phyloP scores from a whole-genome alignment of 2,329 filamentous ascomycete genomes.

The Pseudogymnoascus destructans region DNA sequence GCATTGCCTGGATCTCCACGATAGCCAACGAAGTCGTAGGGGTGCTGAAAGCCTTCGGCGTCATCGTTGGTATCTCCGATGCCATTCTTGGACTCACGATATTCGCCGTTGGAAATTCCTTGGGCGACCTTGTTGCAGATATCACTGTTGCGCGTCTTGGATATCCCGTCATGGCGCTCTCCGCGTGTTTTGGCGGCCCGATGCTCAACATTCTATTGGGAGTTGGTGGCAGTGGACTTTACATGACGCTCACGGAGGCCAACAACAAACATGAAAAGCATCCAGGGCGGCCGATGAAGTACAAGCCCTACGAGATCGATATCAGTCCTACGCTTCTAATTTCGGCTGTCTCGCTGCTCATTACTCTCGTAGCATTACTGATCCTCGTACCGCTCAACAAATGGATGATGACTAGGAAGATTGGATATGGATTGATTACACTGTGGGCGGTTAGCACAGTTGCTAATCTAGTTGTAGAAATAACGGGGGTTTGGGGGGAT shows the following conservation, averaged over 20 bases:
- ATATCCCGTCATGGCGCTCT: constrained; percentile 89
- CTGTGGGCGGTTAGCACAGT: constrained; percentile 73
- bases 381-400: constrained; percentile 71
- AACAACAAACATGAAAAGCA: constrained; percentile 53
- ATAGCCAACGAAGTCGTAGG: constrained; percentile 94
- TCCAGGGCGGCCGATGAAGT: constrained; percentile 48
- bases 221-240: constrained; percentile 80
- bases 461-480: constrained; percentile 69
- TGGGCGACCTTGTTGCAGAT: constrained; percentile 88
- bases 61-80: constrained; percentile 86
- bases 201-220: constrained; percentile 96
- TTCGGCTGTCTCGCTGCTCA: constrained; percentile 67
- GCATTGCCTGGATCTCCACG: constrained; percentile 91
- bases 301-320: constrained; percentile 68
- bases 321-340: constrained; percentile 78
- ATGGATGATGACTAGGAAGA: constrained; percentile 71
- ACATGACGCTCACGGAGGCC: constrained; percentile 66
- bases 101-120: constrained; percentile 89
- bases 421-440: constrained; percentile 67
- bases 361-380: constrained; percentile 67
- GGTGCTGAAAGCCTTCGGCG: constrained; percentile 81
- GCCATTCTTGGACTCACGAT: constrained; percentile 89
- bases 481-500: constrained; percentile 36
- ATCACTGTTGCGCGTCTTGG: constrained; percentile 87
- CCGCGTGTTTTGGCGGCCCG: constrained; percentile 93